A percentile compares a stretch with the other conserved stretches of the same genome.
These are phyloP conservation scores for Oropetium thomaeum DNA, from an alignment of 176 grass and related monocot species.

Conservation along the genomic window DNA sequence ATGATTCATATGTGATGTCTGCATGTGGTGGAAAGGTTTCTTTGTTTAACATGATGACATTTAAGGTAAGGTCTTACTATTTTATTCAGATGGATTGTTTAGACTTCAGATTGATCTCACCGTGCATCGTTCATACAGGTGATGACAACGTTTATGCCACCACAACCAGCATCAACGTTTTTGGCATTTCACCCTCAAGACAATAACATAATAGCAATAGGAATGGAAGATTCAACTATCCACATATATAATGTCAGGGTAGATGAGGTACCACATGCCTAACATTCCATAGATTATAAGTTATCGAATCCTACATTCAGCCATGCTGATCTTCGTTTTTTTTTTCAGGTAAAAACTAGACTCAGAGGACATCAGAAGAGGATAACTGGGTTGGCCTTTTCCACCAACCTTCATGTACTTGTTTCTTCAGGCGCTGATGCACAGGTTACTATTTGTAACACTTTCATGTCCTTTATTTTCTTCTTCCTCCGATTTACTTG, in stretches of 20 bases:
- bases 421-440: slow-evolving; percentile 98
- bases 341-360: slow-evolving; percentile 79
- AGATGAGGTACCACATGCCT: slow-evolving; percentile 62
- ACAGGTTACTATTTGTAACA: slow-evolving; percentile 56
- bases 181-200: slow-evolving; percentile 97
- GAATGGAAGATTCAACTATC: slow-evolving; percentile 99
- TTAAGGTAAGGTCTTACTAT: slow-evolving; percentile 63
- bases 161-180: slow-evolving; percentile 88
- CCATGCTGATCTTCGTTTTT: slow-evolving; percentile 36
- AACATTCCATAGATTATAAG: not conserved
- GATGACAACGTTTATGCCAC: slow-evolving; percentile 96
- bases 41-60: slow-evolving; percentile 99
- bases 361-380: slow-evolving; percentile 95
- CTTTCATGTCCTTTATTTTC: not conserved
- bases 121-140: slow-evolving; percentile 55
- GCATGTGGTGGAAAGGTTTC: slow-evolving; percentile 97
- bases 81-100: slow-evolving; percentile 11
- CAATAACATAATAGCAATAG: slow-evolving; percentile 98
- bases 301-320: slow-evolving; percentile 35
- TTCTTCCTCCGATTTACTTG: not conserved
- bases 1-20: slow-evolving; percentile 98
- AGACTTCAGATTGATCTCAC: slow-evolving; percentile 11
- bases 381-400: slow-evolving; percentile 90
- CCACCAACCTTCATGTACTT: slow-evolving; percentile 69
- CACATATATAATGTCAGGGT: slow-evolving; percentile 99